Base-by-base conservation (phyloP, 257 asterid genomes). In the Thymus mandschuricus region DNA sequence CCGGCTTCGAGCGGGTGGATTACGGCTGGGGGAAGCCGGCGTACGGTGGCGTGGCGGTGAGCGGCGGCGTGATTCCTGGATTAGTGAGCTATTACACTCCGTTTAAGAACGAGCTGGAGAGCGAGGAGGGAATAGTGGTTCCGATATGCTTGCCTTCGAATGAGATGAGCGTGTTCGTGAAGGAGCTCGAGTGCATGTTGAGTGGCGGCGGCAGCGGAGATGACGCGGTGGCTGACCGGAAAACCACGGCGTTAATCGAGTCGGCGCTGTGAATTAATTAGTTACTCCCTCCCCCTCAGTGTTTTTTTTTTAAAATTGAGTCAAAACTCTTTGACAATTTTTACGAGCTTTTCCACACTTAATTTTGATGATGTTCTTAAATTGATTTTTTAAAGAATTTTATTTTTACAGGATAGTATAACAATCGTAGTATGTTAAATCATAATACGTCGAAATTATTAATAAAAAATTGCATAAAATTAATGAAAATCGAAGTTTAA, bases 21-120 rank as follows among this genome's bases (percentile, higher is more conserved):
- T 86, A 86, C 13, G 96, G 94, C 27, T 90, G 93, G 96, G 97
- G 96, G 0, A 84, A 56, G 64, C 73, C 92, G 2, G 84, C 38
- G n/a, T 88, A 85, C 52, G 89, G 89, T 1, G 97, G 97, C 0
- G 85, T 89, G 8, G 95, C 92, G 0, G 82, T 80, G 68, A 92
- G 88, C 11, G 92, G 95, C 3, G 90, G 77, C 0, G 82, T 85
- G 8, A 76, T 83, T 27, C 94, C 94, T 1, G 92, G 90, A 1
- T 75, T 83, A 1, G 80, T 90, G 9, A 85, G 89, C 61, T 87
- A 85, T 73, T 83, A 80, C 75, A 82, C 82, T 35, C 86, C 91
- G 8, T 78, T 75, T 15, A 79, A 43, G 78, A 84, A 87, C 38
- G 63, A 55, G n/a, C n/a, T n/a, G 31, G 78, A 80, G n/a, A 95